These are phyloP conservation scores for Sporothrix sp. DNA, from an alignment of 2,329 filamentous ascomycete genomes.

Conservation along the genomic window DNA sequence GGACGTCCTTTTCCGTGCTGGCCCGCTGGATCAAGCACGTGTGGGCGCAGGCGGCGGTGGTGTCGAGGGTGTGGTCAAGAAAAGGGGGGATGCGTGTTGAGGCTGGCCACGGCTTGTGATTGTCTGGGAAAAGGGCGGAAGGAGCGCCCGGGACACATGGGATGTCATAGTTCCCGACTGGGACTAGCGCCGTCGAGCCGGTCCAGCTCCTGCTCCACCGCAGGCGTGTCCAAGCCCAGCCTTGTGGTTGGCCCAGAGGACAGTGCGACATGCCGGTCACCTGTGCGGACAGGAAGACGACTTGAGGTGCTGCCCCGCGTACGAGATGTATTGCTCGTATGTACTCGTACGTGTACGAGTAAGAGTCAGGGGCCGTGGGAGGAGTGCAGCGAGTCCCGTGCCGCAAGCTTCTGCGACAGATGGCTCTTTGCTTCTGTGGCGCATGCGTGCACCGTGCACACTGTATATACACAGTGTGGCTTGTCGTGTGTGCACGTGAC, in stretches of 20 bases:
- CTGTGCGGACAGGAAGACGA: not conserved
- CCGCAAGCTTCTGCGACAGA: too few relatives aligned
- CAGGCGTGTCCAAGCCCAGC: slow-evolving; percentile 14
- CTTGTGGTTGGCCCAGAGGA: slow-evolving; percentile 15
- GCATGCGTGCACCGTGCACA: too few relatives aligned
- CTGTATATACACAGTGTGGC: slow-evolving; percentile 7
- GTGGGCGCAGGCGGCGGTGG: not conserved
- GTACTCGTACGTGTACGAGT: too few relatives aligned
- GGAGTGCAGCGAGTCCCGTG: too few relatives aligned
- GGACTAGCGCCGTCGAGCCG: slow-evolving; percentile 5
- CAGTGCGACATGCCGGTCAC: slow-evolving; percentile 1
- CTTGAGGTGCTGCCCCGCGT: too few relatives aligned
- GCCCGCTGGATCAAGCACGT: too few relatives aligned
- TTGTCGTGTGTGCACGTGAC: slow-evolving; percentile 10
- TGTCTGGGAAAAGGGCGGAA: slow-evolving; percentile 9
- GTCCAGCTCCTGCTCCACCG: slow-evolving; percentile 12
- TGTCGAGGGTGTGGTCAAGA: not conserved
- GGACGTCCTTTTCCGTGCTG: too few relatives aligned
- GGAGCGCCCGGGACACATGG: not conserved
- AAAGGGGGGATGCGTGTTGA: not conserved
- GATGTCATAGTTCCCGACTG: slow-evolving; percentile 6
- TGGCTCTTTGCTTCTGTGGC: too few relatives aligned
- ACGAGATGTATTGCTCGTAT: too few relatives aligned
- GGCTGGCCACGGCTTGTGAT: slow-evolving; percentile 13
- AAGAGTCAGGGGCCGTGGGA: too few relatives aligned